phyloP scores from a whole-genome alignment of 306 rosid genomes.

The Prunus davidiana region DNA sequence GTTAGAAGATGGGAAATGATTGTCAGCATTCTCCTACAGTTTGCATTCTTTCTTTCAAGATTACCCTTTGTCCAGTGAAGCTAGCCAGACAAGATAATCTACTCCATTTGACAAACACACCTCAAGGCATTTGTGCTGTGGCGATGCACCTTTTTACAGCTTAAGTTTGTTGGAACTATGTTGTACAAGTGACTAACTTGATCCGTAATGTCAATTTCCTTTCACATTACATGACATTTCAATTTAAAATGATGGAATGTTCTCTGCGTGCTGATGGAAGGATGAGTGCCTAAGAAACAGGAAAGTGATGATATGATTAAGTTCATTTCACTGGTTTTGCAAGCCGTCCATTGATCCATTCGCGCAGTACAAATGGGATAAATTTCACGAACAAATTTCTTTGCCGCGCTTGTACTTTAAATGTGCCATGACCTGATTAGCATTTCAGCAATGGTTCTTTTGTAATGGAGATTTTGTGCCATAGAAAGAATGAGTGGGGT shows the following conservation, averaged over 20 bases:
- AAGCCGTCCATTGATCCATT: not conserved
- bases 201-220: not conserved
- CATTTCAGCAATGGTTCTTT: too few relatives aligned
- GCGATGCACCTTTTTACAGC: not conserved
- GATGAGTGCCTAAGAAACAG: not conserved
- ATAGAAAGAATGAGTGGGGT: not conserved
- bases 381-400: not conserved
- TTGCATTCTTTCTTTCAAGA: not conserved
- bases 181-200: constrained; percentile 6
- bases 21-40: not conserved
- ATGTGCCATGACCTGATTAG: not conserved
- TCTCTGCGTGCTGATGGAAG: not conserved
- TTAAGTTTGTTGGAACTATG: not conserved
- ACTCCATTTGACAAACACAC: not conserved
- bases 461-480: too few relatives aligned
- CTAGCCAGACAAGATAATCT: not conserved
- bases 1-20: not conserved
- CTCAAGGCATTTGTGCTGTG: not conserved
- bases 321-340: not conserved
- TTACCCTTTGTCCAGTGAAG: not conserved
- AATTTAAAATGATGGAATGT: not conserved
- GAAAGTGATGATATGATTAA: not conserved
- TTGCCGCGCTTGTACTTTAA: not conserved
- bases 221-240: not conserved
- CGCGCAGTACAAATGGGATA: not conserved